These are phyloP conservation scores for Piedraia hortae DNA, from an alignment of 2,329 filamentous ascomycete genomes.

Conservation along the genomic window DNA sequence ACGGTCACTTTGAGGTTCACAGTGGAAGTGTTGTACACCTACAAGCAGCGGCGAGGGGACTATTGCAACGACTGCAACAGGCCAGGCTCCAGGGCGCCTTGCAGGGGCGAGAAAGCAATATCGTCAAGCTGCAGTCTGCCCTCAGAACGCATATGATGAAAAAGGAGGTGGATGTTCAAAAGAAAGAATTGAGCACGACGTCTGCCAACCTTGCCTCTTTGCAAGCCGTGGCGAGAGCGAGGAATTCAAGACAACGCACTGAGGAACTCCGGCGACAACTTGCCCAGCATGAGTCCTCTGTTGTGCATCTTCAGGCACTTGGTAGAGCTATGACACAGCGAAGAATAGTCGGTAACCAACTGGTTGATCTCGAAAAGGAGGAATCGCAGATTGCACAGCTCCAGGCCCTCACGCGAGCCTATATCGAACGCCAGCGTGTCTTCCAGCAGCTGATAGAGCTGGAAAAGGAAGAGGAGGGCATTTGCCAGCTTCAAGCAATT, in stretches of 20 bases:
- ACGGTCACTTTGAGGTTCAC: slow-evolving; percentile 9
- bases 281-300: slow-evolving; percentile 15
- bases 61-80: slow-evolving; percentile 13
- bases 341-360: slow-evolving; percentile 17
- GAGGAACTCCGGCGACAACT: slow-evolving; percentile 14
- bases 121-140: slow-evolving; percentile 34
- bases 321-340: slow-evolving; percentile 22
- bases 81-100: slow-evolving; percentile 9
- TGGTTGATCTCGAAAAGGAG: slow-evolving; percentile 29
- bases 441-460: slow-evolving; percentile 40
- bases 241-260: slow-evolving; percentile 4
- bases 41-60: slow-evolving; percentile 17
- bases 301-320: slow-evolving; percentile 25
- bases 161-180: slow-evolving; percentile 3
- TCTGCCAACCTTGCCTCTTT: slow-evolving; percentile 8
- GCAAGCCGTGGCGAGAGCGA: slow-evolving; percentile 16
- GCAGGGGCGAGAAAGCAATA: slow-evolving; percentile 12
- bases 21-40: slow-evolving; percentile 9
- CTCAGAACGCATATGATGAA: slow-evolving; percentile 31
- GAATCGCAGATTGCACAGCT: slow-evolving; percentile 29
- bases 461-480: slow-evolving; percentile 35
- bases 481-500: slow-evolving; percentile 45
- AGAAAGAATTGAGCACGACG: slow-evolving; percentile 6
- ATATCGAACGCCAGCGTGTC: slow-evolving; percentile 31
- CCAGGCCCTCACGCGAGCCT: slow-evolving; percentile 41